Evolutionary conservation across 257 asterid species (phyloP), one percentile per base, ranked within the genome.

Genomic region (Hygrophila difformis): DNA sequence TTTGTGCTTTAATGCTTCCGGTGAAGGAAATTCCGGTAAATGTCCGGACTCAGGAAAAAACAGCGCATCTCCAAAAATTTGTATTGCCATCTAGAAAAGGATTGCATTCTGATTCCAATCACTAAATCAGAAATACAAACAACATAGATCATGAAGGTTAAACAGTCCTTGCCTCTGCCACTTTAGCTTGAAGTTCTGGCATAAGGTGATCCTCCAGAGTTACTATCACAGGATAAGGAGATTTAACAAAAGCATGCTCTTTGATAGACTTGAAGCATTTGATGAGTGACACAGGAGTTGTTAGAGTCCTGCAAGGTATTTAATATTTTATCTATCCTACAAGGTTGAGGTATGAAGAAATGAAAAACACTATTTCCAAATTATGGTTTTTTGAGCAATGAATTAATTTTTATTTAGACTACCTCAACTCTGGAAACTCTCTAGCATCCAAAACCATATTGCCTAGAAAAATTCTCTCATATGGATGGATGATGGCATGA

Each of bases 131-230:
- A 24, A 24, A 24, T 24, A 12, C 15, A 13, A n/a, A 22, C 12
- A 26, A 47, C 12, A 13, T 47, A 37, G 22, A 6, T 4, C 2
- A 12, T 1, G 46, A 50, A 26, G 39, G 36, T 18, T 15, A 2
- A 50, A 1, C 16, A 26, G 22, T 12, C 23, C 62, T 68, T 60
- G 84, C 97, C 85, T 57, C 89, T 1, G 96, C 96, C 35, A 82
- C 97, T 73, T 79, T 89, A 20, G 96, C 93, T 55, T 84, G 96
- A 50, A 81, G 97, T 2, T 73, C 70, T 13, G 86, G 94, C 13
- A 94, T 75, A 39, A 89, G 94, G 43, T 89, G 97, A 64, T 89
- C 97, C 63, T 89, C 97, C 49, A 89, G 42, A 2, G 96, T 89
- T 18, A 89, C 68, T 16, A 89, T 79, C 50, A 89, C 91, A 40